Conservation (phyloP, 768 basidiomycete species). For the Mycena galopus region DNA sequence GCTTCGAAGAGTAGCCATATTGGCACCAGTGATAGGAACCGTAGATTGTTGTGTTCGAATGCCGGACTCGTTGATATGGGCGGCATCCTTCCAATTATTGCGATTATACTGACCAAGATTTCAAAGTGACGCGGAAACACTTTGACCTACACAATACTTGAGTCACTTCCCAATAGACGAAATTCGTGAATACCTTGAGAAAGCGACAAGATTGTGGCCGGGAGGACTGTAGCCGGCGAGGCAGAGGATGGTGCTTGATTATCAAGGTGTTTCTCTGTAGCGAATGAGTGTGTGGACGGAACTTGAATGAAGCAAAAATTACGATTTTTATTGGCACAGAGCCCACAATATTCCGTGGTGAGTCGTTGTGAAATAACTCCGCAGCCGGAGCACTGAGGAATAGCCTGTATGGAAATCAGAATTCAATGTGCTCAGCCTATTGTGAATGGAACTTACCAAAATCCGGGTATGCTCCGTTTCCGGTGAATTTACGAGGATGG, state of each 20-base stretch:
- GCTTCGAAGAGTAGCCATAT: neutral
- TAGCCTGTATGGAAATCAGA: neutral
- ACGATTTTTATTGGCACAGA: neutral
- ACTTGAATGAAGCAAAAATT: neutral
- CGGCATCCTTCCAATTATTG: neutral
- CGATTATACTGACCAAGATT: neutral
- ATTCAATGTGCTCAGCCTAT: neutral
- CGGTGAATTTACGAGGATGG: neutral
- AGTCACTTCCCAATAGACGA: neutral
- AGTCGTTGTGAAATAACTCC: neutral
- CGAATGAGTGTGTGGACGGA: neutral
- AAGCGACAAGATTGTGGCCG: neutral
- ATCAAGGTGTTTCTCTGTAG: neutral
- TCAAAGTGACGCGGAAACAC: neutral
- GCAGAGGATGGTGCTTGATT: neutral
- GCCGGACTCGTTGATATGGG: neutral
- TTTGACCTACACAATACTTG: neutral
- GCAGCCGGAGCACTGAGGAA: neutral
- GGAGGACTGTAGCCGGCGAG: neutral
- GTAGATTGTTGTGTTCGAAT: neutral
- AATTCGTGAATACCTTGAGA: neutral
- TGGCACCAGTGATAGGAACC: neutral
- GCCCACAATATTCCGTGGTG: neutral
- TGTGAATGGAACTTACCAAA: neutral
- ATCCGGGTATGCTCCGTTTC: neutral